Percentiles rank a stretch among this genome's conserved stretches.
phyloP scores from a whole-genome alignment of 2,329 filamentous ascomycete species.

The Fonsecaea erecta region DNA sequence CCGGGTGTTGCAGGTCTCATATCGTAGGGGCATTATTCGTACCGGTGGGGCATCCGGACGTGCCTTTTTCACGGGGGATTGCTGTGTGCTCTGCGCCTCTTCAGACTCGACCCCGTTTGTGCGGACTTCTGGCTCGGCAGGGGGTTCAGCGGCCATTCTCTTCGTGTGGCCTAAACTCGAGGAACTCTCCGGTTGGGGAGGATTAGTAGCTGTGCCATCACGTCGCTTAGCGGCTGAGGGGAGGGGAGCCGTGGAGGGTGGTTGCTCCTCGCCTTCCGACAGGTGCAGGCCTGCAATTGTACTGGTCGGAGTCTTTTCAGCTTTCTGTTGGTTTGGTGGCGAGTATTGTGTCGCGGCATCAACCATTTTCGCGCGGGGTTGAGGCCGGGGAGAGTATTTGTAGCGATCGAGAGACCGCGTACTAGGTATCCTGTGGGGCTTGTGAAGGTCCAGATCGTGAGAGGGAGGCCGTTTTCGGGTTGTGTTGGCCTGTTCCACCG shows the following conservation, averaged over 20 bases:
- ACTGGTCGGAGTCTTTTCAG: slow-evolving; percentile 46
- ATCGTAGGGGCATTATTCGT: slow-evolving; percentile 67
- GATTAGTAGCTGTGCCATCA: slow-evolving; percentile 7
- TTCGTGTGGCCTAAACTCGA: slow-evolving; percentile 20
- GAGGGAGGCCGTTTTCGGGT: slow-evolving; percentile 19
- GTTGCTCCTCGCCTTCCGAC: slow-evolving; percentile 23
- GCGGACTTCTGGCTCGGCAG: neutral
- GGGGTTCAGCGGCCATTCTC: slow-evolving; percentile 26
- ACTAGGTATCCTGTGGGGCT: slow-evolving; percentile 24
- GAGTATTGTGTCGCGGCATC: slow-evolving; percentile 62
- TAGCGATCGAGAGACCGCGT: slow-evolving; percentile 33
- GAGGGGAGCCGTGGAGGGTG: slow-evolving; percentile 1
- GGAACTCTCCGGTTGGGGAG: slow-evolving; percentile 2
- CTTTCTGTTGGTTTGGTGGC: slow-evolving; percentile 29
- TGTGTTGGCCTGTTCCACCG: slow-evolving; percentile 9
- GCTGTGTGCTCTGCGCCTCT: slow-evolving; percentile 4
- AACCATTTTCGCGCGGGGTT: slow-evolving; percentile 42
- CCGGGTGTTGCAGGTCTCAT: slow-evolving; percentile 80
- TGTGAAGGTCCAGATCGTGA: slow-evolving; percentile 18
- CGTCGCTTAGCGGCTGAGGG: slow-evolving; percentile 2
- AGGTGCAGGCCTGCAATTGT: slow-evolving; percentile 32
- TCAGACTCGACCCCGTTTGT: slow-evolving; percentile 12
- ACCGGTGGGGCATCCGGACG: slow-evolving; percentile 51
- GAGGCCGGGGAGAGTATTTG: slow-evolving; percentile 14
- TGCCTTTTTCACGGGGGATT: slow-evolving; percentile 48